Base-by-base conservation (phyloP, 2,329 filamentous ascomycete species). In the Didymella segeticola region DNA sequence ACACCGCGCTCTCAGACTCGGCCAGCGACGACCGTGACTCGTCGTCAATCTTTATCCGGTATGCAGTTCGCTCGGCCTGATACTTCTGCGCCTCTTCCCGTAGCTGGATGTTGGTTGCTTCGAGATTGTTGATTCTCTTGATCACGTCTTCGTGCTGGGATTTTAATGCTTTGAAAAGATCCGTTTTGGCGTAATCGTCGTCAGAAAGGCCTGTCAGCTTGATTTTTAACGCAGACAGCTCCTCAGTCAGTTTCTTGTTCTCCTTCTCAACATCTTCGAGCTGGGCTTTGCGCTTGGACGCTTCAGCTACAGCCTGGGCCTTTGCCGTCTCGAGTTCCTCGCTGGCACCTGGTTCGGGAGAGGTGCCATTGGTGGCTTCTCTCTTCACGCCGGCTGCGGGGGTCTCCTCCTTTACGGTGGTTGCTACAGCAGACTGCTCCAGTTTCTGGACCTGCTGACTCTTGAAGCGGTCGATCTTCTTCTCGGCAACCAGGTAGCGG, bases 401-500 rank as follows among this genome's bases (percentile, higher is more conserved):
- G 5, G 64, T 74, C 70, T 68, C 72, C 46, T 75, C 71, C 46
- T 71, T 73, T 3, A 60, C 56, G 15, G 58, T 58, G 26, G 57
- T 63, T 10, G 63, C 66, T 8, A 73, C 66, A 7, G 93, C 92
- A 76, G 96, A 91, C 67, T 91, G 89, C 73, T 98, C 95, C 55
- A 99, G 77, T 72, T 96, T 96, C 57, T 93, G 90, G 1, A 97
- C 92, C 52, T 96, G 92, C 14, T 87, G 79, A 70, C 95, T 99
- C 75, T 91, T 93, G 20, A 89, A 86, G 36, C 95, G 86, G 72
- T 99, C 95, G 46, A 98, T 81, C 72, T 92, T 95, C 79, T 96
- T 96, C 74, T 99, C 95, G 0, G 95, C 95, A 63, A 96, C 90
- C 79, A 98, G 91, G 69, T 96, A 98, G 61, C 95, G 86, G 54